phyloP scores from a whole-genome alignment of 345 rosid species.

The Streptanthus diversifolius region DNA sequence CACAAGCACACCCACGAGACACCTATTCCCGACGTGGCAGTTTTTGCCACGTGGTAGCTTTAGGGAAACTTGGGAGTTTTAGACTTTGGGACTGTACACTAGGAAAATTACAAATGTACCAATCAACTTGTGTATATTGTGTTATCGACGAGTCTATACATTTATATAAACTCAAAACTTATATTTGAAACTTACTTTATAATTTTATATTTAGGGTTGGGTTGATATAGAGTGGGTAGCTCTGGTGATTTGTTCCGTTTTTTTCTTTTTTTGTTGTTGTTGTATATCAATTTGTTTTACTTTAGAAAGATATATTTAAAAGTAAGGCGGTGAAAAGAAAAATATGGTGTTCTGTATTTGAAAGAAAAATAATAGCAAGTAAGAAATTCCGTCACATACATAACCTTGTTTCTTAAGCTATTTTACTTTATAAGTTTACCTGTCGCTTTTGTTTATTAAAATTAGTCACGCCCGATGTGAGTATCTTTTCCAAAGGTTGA shows the following conservation, averaged over 20 bases:
- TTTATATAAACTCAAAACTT: neutral
- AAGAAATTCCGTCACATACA: no score
- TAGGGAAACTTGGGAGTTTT: neutral
- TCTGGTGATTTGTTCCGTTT: neutral
- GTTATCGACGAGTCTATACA: neutral
- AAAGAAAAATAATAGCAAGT: no score
- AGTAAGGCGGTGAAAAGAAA: neutral
- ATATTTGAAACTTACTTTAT: neutral
- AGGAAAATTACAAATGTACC: slow-evolving; percentile 17
- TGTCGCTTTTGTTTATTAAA: neutral
- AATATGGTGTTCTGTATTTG: no score
- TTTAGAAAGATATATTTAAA: neutral
- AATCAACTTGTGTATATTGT: slow-evolving; percentile 9
- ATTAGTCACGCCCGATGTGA: neutral
- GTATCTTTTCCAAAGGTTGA: neutral
- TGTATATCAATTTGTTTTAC: neutral
- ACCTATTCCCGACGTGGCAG: neutral
- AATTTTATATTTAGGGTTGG: neutral
- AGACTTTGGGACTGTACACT: slow-evolving; percentile 1
- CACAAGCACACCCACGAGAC: slow-evolving; percentile 10
- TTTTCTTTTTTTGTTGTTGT: neutral
- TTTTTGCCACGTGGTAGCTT: slow-evolving; percentile 1
- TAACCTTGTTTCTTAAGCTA: no score
- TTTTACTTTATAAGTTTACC: no score
- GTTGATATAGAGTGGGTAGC: neutral